Percentiles rank a stretch among this genome's conserved stretches.
phyloP scores from a whole-genome alignment of 768 basidiomycete genomes.

The Mycena albidolilacea region DNA sequence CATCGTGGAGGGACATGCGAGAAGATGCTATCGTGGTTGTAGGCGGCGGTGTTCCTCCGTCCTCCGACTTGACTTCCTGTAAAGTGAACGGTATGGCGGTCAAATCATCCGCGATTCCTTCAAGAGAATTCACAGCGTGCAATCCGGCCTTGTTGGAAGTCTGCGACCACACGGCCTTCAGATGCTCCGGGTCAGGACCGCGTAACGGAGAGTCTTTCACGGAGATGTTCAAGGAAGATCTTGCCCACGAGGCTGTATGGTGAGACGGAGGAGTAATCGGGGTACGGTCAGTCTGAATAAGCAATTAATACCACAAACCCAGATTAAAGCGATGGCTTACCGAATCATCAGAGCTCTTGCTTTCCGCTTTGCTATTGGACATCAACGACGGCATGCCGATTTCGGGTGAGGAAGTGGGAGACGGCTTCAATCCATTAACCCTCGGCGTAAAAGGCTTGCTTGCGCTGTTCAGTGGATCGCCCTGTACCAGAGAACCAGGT shows the following conservation, averaged over 20 bases:
- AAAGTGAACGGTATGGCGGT: constrained; percentile 84
- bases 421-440: constrained; percentile 27
- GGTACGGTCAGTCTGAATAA: constrained; percentile 57
- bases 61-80: constrained; percentile 90
- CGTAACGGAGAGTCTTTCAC: constrained; percentile 76
- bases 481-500: constrained; percentile 24
- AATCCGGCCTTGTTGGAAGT: constrained; percentile 78
- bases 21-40: constrained; percentile 70
- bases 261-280: constrained; percentile 64
- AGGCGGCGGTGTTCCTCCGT: constrained; percentile 85
- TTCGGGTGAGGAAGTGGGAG: constrained; percentile 41
- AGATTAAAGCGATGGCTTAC: constrained; percentile 54
- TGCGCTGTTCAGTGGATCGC: constrained; percentile 40
- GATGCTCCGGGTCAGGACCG: constrained; percentile 84
- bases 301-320: constrained; percentile 23
- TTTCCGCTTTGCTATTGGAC: constrained; percentile 57
- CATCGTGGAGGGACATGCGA: constrained; percentile 86
- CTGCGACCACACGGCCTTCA: constrained; percentile 90
- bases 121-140: constrained; percentile 83
- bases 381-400: constrained; percentile 46
- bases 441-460: constrained; percentile 39
- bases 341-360: constrained; percentile 68
- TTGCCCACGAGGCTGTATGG: constrained; percentile 67
- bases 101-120: constrained; percentile 88
- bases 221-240: constrained; percentile 67